Conservation (phyloP, 768 basidiomycete species). For the Epithele typhae region DNA sequence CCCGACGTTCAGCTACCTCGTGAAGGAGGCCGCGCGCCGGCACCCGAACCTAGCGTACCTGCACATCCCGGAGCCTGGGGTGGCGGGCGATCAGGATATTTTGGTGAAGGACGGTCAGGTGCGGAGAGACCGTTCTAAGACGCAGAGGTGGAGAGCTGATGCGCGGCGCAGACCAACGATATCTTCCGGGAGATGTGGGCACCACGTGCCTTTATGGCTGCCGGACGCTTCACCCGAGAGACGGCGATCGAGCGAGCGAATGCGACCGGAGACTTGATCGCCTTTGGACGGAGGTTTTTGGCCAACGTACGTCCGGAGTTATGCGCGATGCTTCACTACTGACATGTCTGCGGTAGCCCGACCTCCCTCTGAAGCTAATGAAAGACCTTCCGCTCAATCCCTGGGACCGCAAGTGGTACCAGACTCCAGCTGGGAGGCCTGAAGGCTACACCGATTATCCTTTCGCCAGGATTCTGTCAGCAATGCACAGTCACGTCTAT, state of each 20-base stretch:
- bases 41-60: conserved; percentile 39
- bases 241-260: conserved; percentile 14
- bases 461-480: no score
- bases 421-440: neutral
- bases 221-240: conserved; percentile 17
- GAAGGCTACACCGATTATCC: conserved; percentile 13
- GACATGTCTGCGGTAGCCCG: conserved; percentile 6
- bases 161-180: conserved; percentile 9
- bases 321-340: neutral
- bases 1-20: conserved; percentile 47
- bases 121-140: neutral
- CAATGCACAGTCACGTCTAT: no score
- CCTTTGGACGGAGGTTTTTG: conserved; percentile 21
- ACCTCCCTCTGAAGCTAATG: conserved; percentile 14
- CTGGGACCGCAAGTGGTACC: neutral
- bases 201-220: conserved; percentile 14
- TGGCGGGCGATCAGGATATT: conserved; percentile 1
- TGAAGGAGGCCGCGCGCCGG: conserved; percentile 29
- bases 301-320: conserved; percentile 18
- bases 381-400: conserved; percentile 3
- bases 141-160: no score
- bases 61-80: conserved; percentile 28
- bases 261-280: conserved; percentile 16
- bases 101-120: conserved; percentile 10
- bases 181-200: conserved; percentile 15